Evolutionary conservation across 139 green algal species (phyloP).

Genomic region (Marvania coccoides): DNA sequence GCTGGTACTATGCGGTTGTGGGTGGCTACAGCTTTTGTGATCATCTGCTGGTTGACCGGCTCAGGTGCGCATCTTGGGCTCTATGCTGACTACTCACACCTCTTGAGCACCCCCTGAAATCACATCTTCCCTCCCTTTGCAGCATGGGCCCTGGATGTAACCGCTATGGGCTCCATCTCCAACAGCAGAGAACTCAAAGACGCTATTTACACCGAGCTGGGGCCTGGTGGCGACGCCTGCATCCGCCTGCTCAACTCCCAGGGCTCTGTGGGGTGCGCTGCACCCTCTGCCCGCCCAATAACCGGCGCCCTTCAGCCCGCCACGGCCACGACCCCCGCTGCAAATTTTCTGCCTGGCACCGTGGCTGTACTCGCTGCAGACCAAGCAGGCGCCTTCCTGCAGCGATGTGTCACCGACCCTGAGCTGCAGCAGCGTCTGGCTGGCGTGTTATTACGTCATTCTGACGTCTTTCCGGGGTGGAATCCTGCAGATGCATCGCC

Average conservation of each 20-base stretch:
- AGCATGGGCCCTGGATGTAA: no score
- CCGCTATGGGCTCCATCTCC: no score
- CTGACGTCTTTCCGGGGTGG: slow-evolving; percentile 18
- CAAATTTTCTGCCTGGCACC: not conserved
- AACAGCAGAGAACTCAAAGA: slow-evolving; percentile 7
- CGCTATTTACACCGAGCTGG: slow-evolving; percentile 28
- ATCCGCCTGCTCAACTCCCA: slow-evolving; percentile 34
- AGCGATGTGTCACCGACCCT: not conserved
- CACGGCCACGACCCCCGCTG: not conserved
- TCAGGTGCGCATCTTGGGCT: no score
- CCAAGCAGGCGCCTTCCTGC: not conserved
- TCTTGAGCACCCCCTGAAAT: no score
- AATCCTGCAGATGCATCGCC: slow-evolving; percentile 18
- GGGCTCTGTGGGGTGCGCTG: slow-evolving; percentile 29
- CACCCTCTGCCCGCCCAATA: not conserved
- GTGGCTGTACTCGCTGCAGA: not conserved
- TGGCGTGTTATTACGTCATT: slow-evolving; percentile 23
- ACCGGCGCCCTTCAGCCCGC: not conserved
- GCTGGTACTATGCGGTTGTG: no score
- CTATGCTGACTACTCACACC: no score
- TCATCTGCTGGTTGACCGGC: no score
- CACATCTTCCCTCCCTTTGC: no score
- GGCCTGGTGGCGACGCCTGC: slow-evolving; percentile 5
- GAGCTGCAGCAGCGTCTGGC: not conserved
- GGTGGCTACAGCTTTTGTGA: no score